Conservation (phyloP, 306 rosid species). For the Gastrolobium villosum region DNA sequence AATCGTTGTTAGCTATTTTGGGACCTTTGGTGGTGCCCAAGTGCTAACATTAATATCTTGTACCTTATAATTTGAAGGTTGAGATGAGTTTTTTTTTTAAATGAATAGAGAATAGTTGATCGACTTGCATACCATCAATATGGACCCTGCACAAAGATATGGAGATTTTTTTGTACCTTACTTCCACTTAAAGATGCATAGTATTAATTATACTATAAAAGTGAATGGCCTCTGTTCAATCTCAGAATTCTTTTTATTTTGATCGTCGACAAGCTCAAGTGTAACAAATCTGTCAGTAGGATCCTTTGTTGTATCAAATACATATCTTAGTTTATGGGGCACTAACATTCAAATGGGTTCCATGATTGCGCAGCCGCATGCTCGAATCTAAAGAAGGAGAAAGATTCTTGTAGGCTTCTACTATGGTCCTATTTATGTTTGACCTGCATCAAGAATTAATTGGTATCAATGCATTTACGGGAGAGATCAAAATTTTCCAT, state of each 20-base stretch:
- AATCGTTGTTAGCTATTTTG: too few relatives aligned
- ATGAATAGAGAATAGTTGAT: conserved; percentile 28
- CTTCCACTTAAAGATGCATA: conserved; percentile 37
- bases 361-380: conserved; percentile 46
- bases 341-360: conserved; percentile 33
- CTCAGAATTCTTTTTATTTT: conserved; percentile 20
- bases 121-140: conserved; percentile 27
- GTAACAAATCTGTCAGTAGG: conserved; percentile 35
- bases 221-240: conserved; percentile 48
- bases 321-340: not conserved
- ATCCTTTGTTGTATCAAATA: not conserved
- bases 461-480: too few relatives aligned
- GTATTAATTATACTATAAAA: conserved; percentile 27
- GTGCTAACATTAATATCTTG: too few relatives aligned
- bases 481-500: not conserved
- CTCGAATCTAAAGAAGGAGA: conserved; percentile 30
- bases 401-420: not conserved
- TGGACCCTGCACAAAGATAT: conserved; percentile 46
- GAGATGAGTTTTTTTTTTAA: not conserved
- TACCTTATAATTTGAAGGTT: too few relatives aligned
- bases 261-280: conserved; percentile 38
- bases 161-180: conserved; percentile 42
- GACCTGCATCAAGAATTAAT: too few relatives aligned
- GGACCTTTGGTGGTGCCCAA: too few relatives aligned
- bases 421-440: too few relatives aligned